Evolutionary conservation across 1,284 basidiomycete genomes (phyloP).

Genomic region (Leccinum olivaceoglutinosum): DNA sequence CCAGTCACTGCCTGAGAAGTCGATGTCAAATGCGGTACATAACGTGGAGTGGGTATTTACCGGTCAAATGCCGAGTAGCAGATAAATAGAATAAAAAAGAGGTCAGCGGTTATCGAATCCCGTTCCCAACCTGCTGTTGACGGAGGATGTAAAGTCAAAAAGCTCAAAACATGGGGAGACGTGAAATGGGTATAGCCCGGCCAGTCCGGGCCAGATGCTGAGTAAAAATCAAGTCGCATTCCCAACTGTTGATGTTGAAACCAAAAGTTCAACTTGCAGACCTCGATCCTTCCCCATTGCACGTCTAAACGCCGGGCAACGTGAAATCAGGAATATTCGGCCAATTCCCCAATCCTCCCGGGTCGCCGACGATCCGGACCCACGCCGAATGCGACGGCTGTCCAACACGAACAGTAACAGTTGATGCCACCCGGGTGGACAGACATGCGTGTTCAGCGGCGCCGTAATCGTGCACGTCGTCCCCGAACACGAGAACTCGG

Average conservation of each 20-base stretch:
- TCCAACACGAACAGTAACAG: constrained; percentile 56
- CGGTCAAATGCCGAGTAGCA: background rate
- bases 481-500: constrained; percentile 55
- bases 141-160: background rate
- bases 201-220: background rate
- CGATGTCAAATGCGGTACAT: background rate
- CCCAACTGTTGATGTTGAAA: background rate
- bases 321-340: constrained; percentile 60
- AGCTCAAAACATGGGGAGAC: background rate
- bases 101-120: background rate
- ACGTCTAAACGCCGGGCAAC: constrained; percentile 39
- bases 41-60: background rate
- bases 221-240: background rate
- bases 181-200: background rate
- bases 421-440: constrained; percentile 71
- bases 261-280: background rate
- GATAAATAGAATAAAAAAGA: background rate
- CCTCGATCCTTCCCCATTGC: background rate
- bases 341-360: constrained; percentile 62
- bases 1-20: no score
- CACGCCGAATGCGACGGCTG: constrained; percentile 66
- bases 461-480: constrained; percentile 61
- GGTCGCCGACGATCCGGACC: constrained; percentile 74
- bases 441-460: constrained; percentile 60
- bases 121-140: background rate